Evolutionary conservation across 78 protist genomes (phyloP), one percentile per base, ranked within the genome.

Genomic region (Dictyostelium brefeldianum): DNA sequence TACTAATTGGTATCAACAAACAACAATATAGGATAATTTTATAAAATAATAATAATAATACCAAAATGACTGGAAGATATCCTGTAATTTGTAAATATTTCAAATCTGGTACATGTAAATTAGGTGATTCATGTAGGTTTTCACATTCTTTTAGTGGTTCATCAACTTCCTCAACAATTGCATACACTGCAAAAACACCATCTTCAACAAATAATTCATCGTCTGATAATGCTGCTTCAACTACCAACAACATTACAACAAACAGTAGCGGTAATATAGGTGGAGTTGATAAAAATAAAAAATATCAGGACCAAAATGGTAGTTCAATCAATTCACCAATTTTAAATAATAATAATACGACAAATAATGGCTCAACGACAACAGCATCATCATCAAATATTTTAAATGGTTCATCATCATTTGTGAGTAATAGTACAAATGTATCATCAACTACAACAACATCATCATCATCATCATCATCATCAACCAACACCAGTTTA

Each of bases 31-130:
- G 1, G 10, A n/a, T 15, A 59, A 7, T 22, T 10, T 14, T 22
- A 59, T 59, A 59, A 59, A 62, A 62, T 9, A 22, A 62, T 6
- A 62, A 25, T 27, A 62, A 25, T 9, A 62, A 62, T 9, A 27
- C 25, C 12, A 27, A 18, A 65, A 65, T 65, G 69, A 89, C 78
- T 43, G 73, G 73, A 12, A 81, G 95, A 53, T 80, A 90, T n/a
- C 75, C 77, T 31, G 89, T 77, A 5, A 69, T 82, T 65, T 90
- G 95, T 70, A 90, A 82, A 90, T 90, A 90, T 36, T 90, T 65
- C 74, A 78, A 82, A 67, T 90, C 89, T 29, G 95, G 95, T 10
- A 90, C 95, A 41, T 90, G 95, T 64, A 90, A 90, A 77, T 25
- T 90, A 51, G 95, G 91, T 5, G 95, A 90, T 53, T 62, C 77